phyloP scores from a whole-genome alignment of 2,329 filamentous ascomycete genomes.

The Tolypocladium ophioglossoides region DNA sequence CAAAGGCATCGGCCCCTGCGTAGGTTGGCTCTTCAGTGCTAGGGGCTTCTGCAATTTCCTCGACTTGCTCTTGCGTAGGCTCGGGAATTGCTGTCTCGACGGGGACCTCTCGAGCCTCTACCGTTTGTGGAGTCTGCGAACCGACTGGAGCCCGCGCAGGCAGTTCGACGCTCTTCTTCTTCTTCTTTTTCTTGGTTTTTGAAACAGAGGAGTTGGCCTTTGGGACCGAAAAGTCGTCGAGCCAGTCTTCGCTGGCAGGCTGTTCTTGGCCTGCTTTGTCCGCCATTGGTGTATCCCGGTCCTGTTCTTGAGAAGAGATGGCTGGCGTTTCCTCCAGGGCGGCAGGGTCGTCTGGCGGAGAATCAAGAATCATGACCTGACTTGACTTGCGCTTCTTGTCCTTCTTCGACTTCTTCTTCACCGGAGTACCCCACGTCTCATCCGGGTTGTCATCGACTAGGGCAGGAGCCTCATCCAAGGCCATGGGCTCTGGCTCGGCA shows the following conservation, averaged over 20 bases:
- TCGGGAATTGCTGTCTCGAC: not conserved
- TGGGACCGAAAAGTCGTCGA: slow-evolving; percentile 3
- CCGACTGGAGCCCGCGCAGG: not conserved
- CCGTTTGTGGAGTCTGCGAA: not conserved
- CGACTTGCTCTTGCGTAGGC: not conserved
- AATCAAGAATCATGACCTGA: slow-evolving; percentile 3
- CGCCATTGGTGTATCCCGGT: not conserved
- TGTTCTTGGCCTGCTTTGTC: not conserved
- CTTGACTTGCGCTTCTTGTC: slow-evolving; percentile 23
- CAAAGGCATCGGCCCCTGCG: not conserved
- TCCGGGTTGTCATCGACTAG: slow-evolving; percentile 10
- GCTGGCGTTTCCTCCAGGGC: not conserved
- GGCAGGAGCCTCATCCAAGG: not conserved
- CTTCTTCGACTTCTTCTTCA: slow-evolving; percentile 22
- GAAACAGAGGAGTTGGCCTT: slow-evolving; percentile 3
- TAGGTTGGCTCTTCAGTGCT: not conserved
- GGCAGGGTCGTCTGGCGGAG: not conserved
- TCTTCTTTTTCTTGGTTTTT: slow-evolving; percentile 19
- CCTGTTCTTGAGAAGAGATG: not conserved
- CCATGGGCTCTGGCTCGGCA: not conserved
- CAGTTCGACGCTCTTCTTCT: slow-evolving; percentile 9
- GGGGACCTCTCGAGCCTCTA: not conserved
- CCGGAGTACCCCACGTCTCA: slow-evolving; percentile 3
- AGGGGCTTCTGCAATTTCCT: not conserved
- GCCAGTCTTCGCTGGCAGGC: slow-evolving; percentile 2